These are phyloP conservation scores for Elymus sibiricus DNA, from an alignment of 176 grass and related monocot genomes.

Conservation along the genomic window DNA sequence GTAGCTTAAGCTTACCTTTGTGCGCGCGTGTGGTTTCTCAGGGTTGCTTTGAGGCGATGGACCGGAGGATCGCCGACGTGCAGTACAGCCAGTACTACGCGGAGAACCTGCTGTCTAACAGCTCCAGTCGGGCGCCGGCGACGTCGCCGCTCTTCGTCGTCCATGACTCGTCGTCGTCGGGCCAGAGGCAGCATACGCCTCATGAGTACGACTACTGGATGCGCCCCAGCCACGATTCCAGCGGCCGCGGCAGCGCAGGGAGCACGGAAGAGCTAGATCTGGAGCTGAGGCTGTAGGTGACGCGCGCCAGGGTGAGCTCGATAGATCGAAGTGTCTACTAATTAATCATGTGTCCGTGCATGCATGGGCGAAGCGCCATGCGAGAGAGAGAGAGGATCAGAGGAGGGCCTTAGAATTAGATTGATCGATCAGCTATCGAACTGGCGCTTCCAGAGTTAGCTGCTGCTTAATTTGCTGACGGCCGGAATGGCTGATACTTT, in stretches of 20 bases:
- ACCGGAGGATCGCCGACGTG: not conserved
- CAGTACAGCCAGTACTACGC: conserved; percentile 21
- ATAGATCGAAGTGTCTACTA: not conserved
- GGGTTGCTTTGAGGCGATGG: conserved; percentile 4
- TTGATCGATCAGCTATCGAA: not conserved
- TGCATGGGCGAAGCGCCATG: conserved; percentile 29
- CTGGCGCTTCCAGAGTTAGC: not conserved
- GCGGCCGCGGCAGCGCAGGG: not conserved
- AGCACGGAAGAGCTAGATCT: conserved; percentile 41
- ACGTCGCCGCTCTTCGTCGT: conserved; percentile 5
- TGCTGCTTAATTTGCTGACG: not conserved
- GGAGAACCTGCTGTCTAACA: conserved; percentile 21
- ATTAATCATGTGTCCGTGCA: not conserved
- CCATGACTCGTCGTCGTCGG: conserved; percentile 19
- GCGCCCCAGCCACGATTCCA: conserved; percentile 11
- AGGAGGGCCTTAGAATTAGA: not conserved
- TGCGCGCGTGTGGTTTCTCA: not conserved
- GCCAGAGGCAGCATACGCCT: not conserved
- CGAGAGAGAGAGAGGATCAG: not conserved
- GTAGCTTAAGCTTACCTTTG: not conserved
- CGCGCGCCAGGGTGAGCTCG: not conserved
- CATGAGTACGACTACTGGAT: conserved; percentile 32
- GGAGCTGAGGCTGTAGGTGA: conserved; percentile 43
- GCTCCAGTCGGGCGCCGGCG: conserved; percentile 7
- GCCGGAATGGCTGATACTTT: not conserved